Evolutionary conservation across 2,329 filamentous ascomycete genomes (phyloP).

Genomic region (Sclerotinia glacialis): DNA sequence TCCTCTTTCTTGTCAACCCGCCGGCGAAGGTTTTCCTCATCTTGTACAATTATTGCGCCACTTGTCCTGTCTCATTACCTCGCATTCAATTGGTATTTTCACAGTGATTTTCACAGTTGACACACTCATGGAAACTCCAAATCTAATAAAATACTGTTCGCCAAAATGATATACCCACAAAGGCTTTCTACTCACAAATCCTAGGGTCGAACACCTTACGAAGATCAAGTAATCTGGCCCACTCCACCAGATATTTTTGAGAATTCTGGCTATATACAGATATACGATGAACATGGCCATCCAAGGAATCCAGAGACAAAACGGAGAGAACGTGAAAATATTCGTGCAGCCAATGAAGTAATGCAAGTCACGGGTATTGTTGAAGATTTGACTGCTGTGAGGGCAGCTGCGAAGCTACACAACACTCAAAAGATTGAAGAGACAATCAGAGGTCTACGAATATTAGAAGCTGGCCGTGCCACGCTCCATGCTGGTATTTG

Average conservation of each 20-base stretch:
- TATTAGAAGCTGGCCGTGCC: constrained; percentile 36
- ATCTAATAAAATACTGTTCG: not conserved
- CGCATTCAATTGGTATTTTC: too few relatives aligned
- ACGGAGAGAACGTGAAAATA: constrained; percentile 37
- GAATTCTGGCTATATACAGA: constrained; percentile 26
- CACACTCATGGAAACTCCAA: not conserved
- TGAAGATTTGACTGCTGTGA: constrained; percentile 35
- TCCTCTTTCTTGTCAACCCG: not conserved
- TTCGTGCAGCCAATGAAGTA: constrained; percentile 41
- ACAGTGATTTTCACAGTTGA: not conserved
- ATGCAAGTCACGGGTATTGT: constrained; percentile 41
- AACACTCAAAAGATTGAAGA: constrained; percentile 32
- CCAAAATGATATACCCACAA: not conserved
- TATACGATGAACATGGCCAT: constrained; percentile 38
- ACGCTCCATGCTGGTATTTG: constrained; percentile 37
- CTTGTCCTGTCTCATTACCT: too few relatives aligned
- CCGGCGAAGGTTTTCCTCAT: not conserved
- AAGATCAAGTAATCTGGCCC: constrained; percentile 35
- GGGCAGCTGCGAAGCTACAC: constrained; percentile 28
- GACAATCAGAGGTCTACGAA: constrained; percentile 33
- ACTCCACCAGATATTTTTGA: constrained; percentile 22
- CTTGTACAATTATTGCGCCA: not conserved
- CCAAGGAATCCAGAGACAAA: constrained; percentile 39
- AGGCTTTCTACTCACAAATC: not conserved
- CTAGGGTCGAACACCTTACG: constrained; percentile 40